phyloP scores from a whole-genome alignment of 176 grass and related monocot species.

The Saccharum spontaneum region DNA sequence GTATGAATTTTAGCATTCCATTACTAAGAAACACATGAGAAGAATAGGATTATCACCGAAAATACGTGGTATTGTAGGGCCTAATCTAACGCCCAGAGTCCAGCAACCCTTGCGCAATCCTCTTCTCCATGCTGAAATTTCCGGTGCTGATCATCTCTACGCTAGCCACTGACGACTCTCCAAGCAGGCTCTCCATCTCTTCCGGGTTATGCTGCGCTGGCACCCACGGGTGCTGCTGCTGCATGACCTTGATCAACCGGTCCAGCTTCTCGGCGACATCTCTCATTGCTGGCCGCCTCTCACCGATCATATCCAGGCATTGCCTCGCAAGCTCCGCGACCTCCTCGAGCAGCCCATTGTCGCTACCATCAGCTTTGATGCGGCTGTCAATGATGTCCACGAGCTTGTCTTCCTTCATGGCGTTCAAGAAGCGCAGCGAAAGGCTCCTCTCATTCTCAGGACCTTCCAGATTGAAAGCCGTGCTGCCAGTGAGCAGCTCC shows the following conservation, averaged over 20 bases:
- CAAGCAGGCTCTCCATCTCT: slow-evolving; percentile 37
- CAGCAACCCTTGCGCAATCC: slow-evolving; percentile 2
- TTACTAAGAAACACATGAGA: background rate
- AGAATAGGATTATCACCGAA: too few relatives aligned
- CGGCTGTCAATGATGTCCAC: slow-evolving; percentile 19
- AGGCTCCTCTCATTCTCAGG: slow-evolving; percentile 19
- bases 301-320: slow-evolving; percentile 30
- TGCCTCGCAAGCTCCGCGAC: slow-evolving; percentile 16
- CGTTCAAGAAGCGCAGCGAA: slow-evolving; percentile 14
- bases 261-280: slow-evolving; percentile 41
- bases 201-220: background rate
- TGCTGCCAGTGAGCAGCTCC: slow-evolving; percentile 27
- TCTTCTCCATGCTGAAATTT: slow-evolving; percentile 42
- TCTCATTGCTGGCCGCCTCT: slow-evolving; percentile 36
- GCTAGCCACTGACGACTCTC: slow-evolving; percentile 4
- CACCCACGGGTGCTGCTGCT: slow-evolving; percentile 35
- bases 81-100: slow-evolving; percentile 17
- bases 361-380: background rate
- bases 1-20: too few relatives aligned
- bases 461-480: slow-evolving; percentile 15
- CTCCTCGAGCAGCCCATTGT: background rate
- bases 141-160: slow-evolving; percentile 15
- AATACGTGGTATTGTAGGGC: background rate
- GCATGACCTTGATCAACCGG: slow-evolving; percentile 22
- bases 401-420: slow-evolving; percentile 30